Evolutionary conservation across 2,329 filamentous ascomycete species (phyloP).

Genomic region (Beauveria scarabaeidicola): DNA sequence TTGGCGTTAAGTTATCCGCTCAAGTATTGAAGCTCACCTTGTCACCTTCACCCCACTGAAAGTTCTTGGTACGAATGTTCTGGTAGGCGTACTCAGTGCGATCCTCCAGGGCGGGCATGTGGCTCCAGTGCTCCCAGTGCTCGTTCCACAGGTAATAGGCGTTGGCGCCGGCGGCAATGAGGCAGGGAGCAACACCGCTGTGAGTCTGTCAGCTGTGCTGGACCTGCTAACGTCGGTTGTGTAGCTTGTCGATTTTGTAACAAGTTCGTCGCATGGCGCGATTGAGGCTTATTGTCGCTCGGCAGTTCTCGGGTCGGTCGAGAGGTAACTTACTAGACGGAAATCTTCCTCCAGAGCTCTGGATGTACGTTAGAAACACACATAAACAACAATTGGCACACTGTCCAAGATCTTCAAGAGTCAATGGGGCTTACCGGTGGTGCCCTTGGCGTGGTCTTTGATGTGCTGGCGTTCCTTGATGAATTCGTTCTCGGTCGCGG

Average conservation of each 20-base stretch:
- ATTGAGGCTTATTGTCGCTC: conserved; percentile 3
- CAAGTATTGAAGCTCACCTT: conserved; percentile 50
- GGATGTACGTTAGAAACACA: conserved; percentile 25
- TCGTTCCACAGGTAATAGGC: conserved; percentile 87
- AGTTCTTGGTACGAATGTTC: conserved; percentile 97
- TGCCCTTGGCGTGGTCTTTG: conserved; percentile 79
- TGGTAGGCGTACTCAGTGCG: conserved; percentile 90
- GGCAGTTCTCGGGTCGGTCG: background rate
- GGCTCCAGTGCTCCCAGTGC: conserved; percentile 93
- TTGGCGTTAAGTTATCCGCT: background rate
- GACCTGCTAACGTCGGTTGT: background rate
- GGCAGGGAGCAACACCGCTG: conserved; percentile 66
- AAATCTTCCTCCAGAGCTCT: conserved; percentile 96
- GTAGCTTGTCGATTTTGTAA: background rate
- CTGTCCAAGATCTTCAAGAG: background rate
- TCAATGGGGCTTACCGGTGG: conserved; percentile 58
- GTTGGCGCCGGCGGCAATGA: conserved; percentile 67
- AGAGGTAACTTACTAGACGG: conserved; percentile 69
- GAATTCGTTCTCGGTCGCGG: conserved; percentile 80
- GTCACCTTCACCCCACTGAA: conserved; percentile 88
- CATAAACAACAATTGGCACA: conserved; percentile 15
- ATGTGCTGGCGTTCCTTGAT: conserved; percentile 84
- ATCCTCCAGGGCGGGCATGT: conserved; percentile 83
- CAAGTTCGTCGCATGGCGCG: conserved; percentile 19
- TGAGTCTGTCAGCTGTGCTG: conserved; percentile 18